These are phyloP conservation scores for Diplosphaera chodatii DNA, from an alignment of 139 green algal genomes.

Conservation along the genomic window DNA sequence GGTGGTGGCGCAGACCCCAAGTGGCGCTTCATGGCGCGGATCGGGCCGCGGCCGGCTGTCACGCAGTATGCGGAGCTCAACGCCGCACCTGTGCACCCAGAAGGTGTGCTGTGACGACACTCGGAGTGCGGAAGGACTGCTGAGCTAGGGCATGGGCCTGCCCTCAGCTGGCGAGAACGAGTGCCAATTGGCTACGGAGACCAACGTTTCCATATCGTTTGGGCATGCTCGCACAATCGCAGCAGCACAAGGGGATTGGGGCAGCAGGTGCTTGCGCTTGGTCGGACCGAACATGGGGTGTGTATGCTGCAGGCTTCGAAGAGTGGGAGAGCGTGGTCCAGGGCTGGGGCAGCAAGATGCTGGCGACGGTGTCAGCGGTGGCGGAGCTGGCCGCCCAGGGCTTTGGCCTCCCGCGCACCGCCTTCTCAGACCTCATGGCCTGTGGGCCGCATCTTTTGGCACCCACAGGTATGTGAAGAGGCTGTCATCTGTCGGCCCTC, in stretches of 20 bases:
- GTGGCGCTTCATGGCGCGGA: conserved; percentile 86
- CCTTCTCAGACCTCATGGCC: conserved; percentile 67
- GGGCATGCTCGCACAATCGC: too few species aligned
- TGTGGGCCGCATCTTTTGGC: conserved; percentile 84
- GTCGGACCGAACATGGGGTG: too few species aligned
- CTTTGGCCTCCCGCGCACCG: conserved; percentile 53
- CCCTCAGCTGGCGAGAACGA: too few species aligned
- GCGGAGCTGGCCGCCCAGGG: conserved; percentile 58
- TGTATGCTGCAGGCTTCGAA: conserved; percentile 49
- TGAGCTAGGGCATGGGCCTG: too few species aligned
- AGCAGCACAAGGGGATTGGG: too few species aligned
- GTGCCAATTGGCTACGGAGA: too few species aligned
- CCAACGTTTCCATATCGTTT: too few species aligned
- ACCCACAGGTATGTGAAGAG: conserved; percentile 64
- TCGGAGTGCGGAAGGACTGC: too few species aligned
- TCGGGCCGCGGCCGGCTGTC: conserved; percentile 49
- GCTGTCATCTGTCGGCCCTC: background rate
- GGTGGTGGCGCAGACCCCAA: conserved; percentile 61
- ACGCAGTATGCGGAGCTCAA: conserved; percentile 82
- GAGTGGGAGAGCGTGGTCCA: conserved; percentile 77
- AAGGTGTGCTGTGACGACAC: conserved; percentile 10
- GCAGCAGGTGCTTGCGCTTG: too few species aligned
- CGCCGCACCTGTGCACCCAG: conserved; percentile 59
- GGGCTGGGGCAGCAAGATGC: conserved; percentile 71
- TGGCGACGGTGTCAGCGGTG: conserved; percentile 24